Base-by-base conservation (phyloP, 768 basidiomycete species). In the Xerocomellus intermedius region DNA sequence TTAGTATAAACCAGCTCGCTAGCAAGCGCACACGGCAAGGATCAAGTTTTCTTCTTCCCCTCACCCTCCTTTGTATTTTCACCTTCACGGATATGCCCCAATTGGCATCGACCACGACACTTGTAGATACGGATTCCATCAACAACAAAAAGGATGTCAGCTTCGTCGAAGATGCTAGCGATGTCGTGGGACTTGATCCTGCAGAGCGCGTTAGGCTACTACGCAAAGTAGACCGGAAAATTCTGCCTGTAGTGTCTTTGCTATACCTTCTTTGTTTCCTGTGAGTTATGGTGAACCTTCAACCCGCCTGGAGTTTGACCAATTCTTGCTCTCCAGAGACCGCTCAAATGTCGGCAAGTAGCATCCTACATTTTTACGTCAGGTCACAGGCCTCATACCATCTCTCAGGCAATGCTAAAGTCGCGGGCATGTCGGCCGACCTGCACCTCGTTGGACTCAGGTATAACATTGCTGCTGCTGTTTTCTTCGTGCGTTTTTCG, bases 261-360 rank as follows among this genome's bases (percentile, higher is more conserved):
- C 61, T 80, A 6, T 79, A 78, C 55, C 65, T 80, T 41, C 68
- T 78, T 46, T 79, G 75, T 9, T 80, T 79, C 64, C 62, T 80
- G 75, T 79, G 56, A 70, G 77, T 73, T 24, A 8, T 13, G 6
- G 30, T 33, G 12, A 19, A 37, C 5, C 35, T 30, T 21, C 8
- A 5, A 22, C 24, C 28, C 3, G 14, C 30, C 22, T 14, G 21
- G n/a, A 0, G 17, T 45, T 35, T 48, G 26, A 60, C 24, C 16
- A 3, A 26, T 6, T 10, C 30, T 36, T 30, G 30, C 48, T 33
- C 33, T 48, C n/a, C 36, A 77, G 75, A 28, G 79, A 79, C 59
- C 74, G 79, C 16, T 65, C 75, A 38, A 80, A 78, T 61, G 66
- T 79, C 37, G 79, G 78, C 52, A 63, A 69, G 70, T 69, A 37